Base-by-base conservation (phyloP, 352 stramenopile genomes). In the Globisporangium megalacanthum region DNA sequence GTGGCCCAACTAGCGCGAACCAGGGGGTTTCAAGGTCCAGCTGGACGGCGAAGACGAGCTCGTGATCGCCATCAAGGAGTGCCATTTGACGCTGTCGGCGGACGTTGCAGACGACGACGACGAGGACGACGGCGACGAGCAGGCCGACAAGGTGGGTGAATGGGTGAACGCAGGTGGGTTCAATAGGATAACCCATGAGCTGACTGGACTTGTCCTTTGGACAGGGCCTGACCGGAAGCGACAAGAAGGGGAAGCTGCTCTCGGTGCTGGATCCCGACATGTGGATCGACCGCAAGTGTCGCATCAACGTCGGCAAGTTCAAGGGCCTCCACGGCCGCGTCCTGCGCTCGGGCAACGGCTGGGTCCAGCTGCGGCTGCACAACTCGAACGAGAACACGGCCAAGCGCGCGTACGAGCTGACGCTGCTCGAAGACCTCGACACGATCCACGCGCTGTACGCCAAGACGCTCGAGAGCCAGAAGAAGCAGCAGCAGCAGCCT, bases 261-360 rank as follows among this genome's bases (percentile, higher is more conserved):
- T 93, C 85, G 0, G 73, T 82, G 55, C 52, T 95, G 36, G 86
- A 95, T 42, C 84, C 86, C 1, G 86, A 95, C 20, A 90, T 95
- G 82, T 95, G 86, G 86, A 92, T 95, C 29, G 83, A 89, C 47
- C 86, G 86, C 48, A 80, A 82, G 46, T 92, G 84, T 46, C 79
- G 86, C 17, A 92, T 95, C 54, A 95, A 95, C 51, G 86, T 95
- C 0, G 86, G 86, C 57, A 95, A 95, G 65, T 95, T 93, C 58
- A 91, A 91, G 44, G 83, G 83, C 1, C 62, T 78, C 20, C 71
- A 83, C 53, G 86, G 83, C 3, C 79, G 82, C 39, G 86, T 95
- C 8, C 56, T 94, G 9, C 82, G 82, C 13, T 95, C 86, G 6
- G 86, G 86, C 19, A 95, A 95, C 57, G 86, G 86, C n/a, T 95